A percentile compares a stretch with the other conserved stretches of the same genome.
phyloP scores from a whole-genome alignment of 306 rosid species.

The Quillaja saponaria region DNA sequence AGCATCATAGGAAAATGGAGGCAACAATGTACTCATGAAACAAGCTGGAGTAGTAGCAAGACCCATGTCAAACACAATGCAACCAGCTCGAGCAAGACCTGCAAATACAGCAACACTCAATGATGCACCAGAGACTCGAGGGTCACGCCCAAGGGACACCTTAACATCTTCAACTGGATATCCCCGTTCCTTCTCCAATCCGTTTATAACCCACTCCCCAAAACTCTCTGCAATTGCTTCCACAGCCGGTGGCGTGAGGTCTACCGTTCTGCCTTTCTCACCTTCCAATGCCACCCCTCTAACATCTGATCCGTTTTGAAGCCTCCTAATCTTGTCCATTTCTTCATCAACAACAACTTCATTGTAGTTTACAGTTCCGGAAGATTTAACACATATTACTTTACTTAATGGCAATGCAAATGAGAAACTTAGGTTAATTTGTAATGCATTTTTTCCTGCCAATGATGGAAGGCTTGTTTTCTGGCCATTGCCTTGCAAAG shows the following conservation, averaged over 20 bases:
- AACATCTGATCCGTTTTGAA: constrained; percentile 91
- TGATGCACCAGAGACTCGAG: constrained; percentile 56
- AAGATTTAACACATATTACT: constrained; percentile 26
- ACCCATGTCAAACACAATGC: constrained; percentile 71
- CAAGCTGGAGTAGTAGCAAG: constrained; percentile 95
- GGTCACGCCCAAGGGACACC: constrained; percentile 81
- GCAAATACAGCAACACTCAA: constrained; percentile 75
- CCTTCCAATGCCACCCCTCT: constrained; percentile 87
- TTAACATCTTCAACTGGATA: constrained; percentile 45
- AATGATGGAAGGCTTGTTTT: constrained; percentile 34
- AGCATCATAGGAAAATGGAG: constrained; percentile 78
- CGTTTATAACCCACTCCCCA: constrained; percentile 74
- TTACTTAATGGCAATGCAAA: constrained; percentile 32
- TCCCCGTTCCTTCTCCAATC: constrained; percentile 50
- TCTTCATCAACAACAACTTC: constrained; percentile 75
- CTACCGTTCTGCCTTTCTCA: constrained; percentile 72
- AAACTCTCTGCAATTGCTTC: constrained; percentile 87
- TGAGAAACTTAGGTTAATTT: constrained; percentile 35
- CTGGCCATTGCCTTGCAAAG: constrained; percentile 28
- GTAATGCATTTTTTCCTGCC: constrained; percentile 21
- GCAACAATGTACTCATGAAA: constrained; percentile 90
- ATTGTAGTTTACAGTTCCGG: constrained; percentile 49
- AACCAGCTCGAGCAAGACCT: constrained; percentile 75
- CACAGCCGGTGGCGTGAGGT: constrained; percentile 70
- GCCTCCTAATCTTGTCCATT: constrained; percentile 73